phyloP scores from a whole-genome alignment of 2,329 filamentous ascomycete genomes.

The Exophiala dermatitidis region DNA sequence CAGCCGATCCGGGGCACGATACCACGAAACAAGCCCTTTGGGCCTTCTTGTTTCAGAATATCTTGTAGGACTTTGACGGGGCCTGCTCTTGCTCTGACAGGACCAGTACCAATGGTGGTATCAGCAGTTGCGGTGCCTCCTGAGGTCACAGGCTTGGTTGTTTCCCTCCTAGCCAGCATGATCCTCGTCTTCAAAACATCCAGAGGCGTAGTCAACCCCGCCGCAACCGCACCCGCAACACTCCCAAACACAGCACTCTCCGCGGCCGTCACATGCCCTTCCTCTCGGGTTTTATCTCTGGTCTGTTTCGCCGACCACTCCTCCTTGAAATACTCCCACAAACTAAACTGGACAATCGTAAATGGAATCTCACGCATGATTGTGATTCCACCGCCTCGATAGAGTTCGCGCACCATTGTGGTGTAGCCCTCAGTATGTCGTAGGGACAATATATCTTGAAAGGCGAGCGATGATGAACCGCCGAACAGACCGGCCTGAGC shows the following conservation, averaged over 20 bases:
- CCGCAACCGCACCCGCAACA: conserved; percentile 74
- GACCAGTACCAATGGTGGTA: neutral
- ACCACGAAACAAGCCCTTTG: conserved; percentile 42
- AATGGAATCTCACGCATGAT: conserved; percentile 95
- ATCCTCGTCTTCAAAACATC: conserved; percentile 96
- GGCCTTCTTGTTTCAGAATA: conserved; percentile 50
- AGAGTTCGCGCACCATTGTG: conserved; percentile 70
- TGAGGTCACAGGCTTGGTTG: conserved; percentile 32
- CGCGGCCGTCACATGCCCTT: conserved; percentile 54
- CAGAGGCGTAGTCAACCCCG: conserved; percentile 80
- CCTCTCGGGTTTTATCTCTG: conserved; percentile 42
- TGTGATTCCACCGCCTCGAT: conserved; percentile 86
- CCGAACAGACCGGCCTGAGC: conserved; percentile 82
- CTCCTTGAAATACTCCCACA: conserved; percentile 88
- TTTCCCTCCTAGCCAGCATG: conserved; percentile 71
- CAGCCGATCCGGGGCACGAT: conserved; percentile 78
- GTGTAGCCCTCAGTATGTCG: conserved; percentile 27
- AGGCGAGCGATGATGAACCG: conserved; percentile 58
- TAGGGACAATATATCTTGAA: conserved; percentile 60
- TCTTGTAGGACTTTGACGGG: conserved; percentile 50
- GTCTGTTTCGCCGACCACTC: conserved; percentile 44
- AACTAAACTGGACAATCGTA: conserved; percentile 91
- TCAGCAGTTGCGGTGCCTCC: neutral
- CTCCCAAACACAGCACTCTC: conserved; percentile 84
- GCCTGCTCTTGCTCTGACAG: conserved; percentile 25